Conservation (phyloP, 805 yeast genomes). For the Maudiozyma saulgeensis region DNA sequence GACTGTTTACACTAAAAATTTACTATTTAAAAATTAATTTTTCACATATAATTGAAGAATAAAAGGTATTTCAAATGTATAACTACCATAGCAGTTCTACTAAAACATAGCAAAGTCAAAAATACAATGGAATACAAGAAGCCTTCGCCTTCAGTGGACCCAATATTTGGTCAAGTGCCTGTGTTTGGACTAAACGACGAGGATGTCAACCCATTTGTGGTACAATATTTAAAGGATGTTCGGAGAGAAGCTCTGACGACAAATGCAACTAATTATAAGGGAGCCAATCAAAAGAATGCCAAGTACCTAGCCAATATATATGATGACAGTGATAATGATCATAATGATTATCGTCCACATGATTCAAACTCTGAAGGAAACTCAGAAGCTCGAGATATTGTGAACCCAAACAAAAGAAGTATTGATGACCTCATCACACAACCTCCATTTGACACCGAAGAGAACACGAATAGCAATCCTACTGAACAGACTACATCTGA, state of each 20-base stretch:
- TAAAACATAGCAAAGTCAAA: too few species aligned
- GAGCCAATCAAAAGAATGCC: neutral
- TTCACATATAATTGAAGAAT: too few species aligned
- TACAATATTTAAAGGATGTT: slow-evolving; percentile 19
- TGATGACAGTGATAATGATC: slow-evolving; percentile 25
- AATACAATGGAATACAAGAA: neutral
- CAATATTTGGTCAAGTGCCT: slow-evolving; percentile 24
- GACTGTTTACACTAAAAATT: too few species aligned
- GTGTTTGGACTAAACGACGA: slow-evolving; percentile 21
- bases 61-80: too few species aligned
- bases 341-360: neutral
- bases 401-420: neutral
- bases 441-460: neutral
- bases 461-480: neutral
- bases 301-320: slow-evolving; percentile 17
- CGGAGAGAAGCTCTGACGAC: slow-evolving; percentile 24
- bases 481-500: neutral
- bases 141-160: slow-evolving; percentile 9
- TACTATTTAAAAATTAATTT: too few species aligned
- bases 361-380: neutral
- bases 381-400: neutral
- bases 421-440: neutral
- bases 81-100: too few species aligned
- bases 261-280: slow-evolving; percentile 2
- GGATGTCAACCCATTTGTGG: slow-evolving; percentile 20